A percentile compares a stretch with the other conserved stretches of the same genome.
phyloP scores from a whole-genome alignment of 2,329 filamentous ascomycete genomes.

The Paradendryphiella salina region DNA sequence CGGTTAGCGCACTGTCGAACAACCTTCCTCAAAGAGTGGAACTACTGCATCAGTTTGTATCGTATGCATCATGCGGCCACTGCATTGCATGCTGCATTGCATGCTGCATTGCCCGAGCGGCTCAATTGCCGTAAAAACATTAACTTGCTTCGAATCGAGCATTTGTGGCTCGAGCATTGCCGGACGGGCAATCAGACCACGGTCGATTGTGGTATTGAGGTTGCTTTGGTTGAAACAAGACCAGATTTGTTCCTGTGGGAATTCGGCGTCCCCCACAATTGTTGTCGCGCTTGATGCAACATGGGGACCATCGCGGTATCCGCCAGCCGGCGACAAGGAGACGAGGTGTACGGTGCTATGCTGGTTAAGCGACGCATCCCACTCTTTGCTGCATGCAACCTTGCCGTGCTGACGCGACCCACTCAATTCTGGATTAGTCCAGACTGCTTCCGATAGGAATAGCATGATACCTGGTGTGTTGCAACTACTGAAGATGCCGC shows the following conservation, averaged over 20 bases:
- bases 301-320: neutral
- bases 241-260: neutral
- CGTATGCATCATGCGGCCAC: neutral
- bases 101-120: slow-evolving; percentile 6
- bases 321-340: neutral
- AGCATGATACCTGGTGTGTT: neutral
- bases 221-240: neutral
- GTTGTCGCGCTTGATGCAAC: neutral
- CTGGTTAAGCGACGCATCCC: neutral
- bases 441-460: neutral
- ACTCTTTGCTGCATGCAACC: slow-evolving; percentile 5
- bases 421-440: neutral
- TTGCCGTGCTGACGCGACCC: neutral
- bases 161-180: no score
- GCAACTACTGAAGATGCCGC: neutral
- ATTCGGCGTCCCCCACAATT: neutral
- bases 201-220: neutral
- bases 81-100: slow-evolving; percentile 14
- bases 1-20: slow-evolving; percentile 11
- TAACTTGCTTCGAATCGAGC: neutral
- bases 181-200: no score
- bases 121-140: neutral
- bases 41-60: slow-evolving; percentile 1
- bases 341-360: neutral
- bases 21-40: slow-evolving; percentile 3